Percentiles rank a stretch among this genome's conserved stretches.
Conservation (phyloP, 257 asterid species). For the Anisodus tanguticus region DNA sequence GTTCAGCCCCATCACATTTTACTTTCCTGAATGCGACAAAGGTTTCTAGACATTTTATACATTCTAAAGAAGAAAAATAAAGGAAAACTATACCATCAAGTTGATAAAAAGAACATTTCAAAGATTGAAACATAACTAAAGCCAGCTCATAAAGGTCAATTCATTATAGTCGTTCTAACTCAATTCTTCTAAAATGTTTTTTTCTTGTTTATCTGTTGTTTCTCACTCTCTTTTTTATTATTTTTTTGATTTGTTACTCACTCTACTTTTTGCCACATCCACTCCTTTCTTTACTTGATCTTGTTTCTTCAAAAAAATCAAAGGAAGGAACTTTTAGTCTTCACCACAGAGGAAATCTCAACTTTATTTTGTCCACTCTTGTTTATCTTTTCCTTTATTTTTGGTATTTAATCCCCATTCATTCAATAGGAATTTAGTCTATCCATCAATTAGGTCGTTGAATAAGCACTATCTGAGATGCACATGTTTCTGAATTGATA, state of each 20-base stretch:
- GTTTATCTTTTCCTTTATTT: neutral
- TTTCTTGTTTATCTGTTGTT: neutral
- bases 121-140: neutral
- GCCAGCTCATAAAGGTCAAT: neutral
- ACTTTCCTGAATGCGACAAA: neutral
- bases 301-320: neutral
- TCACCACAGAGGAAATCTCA: neutral
- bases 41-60: conserved; percentile 10
- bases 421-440: neutral
- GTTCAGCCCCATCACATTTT: neutral
- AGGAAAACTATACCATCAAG: neutral
- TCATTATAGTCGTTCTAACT: neutral
- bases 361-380: neutral
- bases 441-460: neutral
- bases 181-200: neutral
- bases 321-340: neutral
- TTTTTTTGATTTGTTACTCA: neutral
- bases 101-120: neutral
- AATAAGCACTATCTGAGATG: neutral
- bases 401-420: neutral
- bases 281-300: conserved; percentile 8
- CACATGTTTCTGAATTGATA: neutral
- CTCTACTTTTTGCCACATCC: neutral
- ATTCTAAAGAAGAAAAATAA: neutral
- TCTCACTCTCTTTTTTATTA: neutral